Evolutionary conservation across 2,329 filamentous ascomycete genomes (phyloP).

Genomic region (Pseudopyricularia javanii): DNA sequence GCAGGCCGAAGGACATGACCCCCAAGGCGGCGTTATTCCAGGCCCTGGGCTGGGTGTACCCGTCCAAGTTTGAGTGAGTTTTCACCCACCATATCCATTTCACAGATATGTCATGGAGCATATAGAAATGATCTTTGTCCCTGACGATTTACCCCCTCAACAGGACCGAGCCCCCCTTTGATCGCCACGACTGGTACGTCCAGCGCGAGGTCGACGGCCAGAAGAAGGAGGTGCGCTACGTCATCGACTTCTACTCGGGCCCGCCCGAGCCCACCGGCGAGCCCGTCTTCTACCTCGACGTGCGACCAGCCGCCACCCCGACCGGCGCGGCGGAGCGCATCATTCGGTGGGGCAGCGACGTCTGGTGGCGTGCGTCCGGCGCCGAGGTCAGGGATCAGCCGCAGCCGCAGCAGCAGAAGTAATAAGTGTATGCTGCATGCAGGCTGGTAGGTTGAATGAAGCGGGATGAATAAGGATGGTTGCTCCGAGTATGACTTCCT

Average conservation of each 20-base stretch:
- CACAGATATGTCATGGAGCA: no score
- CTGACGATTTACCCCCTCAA: neutral
- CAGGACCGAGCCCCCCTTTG: slow-evolving; percentile 77
- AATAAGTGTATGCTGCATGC: no score
- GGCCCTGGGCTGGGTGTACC: slow-evolving; percentile 67
- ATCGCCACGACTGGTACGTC: slow-evolving; percentile 96
- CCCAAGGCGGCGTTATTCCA: slow-evolving; percentile 83
- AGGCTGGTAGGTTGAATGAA: neutral
- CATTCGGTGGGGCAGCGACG: slow-evolving; percentile 81
- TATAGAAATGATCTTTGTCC: neutral
- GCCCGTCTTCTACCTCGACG: slow-evolving; percentile 91
- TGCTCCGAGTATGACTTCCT: neutral
- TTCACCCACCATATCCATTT: no score
- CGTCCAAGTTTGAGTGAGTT: slow-evolving; percentile 62
- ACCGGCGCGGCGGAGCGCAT: slow-evolving; percentile 69
- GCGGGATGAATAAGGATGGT: neutral
- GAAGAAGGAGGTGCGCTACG: slow-evolving; percentile 72
- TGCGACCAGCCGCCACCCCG: slow-evolving; percentile 77
- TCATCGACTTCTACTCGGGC: slow-evolving; percentile 93
- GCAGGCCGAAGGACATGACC: slow-evolving; percentile 76
- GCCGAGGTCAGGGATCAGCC: slow-evolving; percentile 42
- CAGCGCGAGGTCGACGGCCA: slow-evolving; percentile 56
- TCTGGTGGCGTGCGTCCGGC: slow-evolving; percentile 85
- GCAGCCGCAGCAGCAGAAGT: no score
- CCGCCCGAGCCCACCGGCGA: slow-evolving; percentile 73